Conservation (phyloP, 768 basidiomycete genomes). For the Suillus fuscotomentosus region DNA sequence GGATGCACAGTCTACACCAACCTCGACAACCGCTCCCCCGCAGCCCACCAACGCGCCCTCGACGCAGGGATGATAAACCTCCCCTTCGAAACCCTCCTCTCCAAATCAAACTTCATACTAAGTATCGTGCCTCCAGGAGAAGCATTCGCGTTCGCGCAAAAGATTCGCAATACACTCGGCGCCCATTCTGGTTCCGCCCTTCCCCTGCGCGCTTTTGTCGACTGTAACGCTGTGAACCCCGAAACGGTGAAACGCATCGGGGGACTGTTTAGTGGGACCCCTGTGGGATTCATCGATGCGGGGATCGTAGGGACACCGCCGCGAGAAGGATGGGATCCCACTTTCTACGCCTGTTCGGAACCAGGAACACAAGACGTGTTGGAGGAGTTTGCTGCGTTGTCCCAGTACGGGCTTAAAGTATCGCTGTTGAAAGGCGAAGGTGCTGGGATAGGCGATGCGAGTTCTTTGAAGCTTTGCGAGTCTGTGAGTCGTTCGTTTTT, state of each 20-base stretch:
- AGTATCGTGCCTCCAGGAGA: conserved; percentile 56
- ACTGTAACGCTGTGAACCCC: conserved; percentile 59
- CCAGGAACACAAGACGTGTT: conserved; percentile 22
- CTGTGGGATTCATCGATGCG: conserved; percentile 47
- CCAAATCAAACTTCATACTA: conserved; percentile 38
- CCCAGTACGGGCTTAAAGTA: conserved; percentile 41
- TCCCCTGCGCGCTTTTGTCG: conserved; percentile 37
- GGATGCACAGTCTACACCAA: conserved; percentile 52
- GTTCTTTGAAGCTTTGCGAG: conserved; percentile 59
- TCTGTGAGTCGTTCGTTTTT: conserved; percentile 35
- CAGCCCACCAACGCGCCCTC: conserved; percentile 42
- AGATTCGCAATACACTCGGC: not conserved
- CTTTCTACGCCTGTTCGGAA: conserved; percentile 48
- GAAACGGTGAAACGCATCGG: conserved; percentile 45
- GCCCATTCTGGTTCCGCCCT: not conserved
- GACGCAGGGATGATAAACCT: conserved; percentile 49
- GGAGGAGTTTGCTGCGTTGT: conserved; percentile 35
- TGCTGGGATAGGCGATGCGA: conserved; percentile 51
- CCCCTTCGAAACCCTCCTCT: conserved; percentile 32
- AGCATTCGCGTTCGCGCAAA: conserved; percentile 40
- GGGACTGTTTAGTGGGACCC: conserved; percentile 34
- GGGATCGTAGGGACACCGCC: conserved; percentile 58
- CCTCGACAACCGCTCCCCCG: conserved; percentile 48
- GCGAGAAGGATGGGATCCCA: conserved; percentile 43
- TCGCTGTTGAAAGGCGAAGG: conserved; percentile 42